Base-by-base conservation (phyloP, 2,329 filamentous ascomycete species). In the Aspergillus quadricinctus region DNA sequence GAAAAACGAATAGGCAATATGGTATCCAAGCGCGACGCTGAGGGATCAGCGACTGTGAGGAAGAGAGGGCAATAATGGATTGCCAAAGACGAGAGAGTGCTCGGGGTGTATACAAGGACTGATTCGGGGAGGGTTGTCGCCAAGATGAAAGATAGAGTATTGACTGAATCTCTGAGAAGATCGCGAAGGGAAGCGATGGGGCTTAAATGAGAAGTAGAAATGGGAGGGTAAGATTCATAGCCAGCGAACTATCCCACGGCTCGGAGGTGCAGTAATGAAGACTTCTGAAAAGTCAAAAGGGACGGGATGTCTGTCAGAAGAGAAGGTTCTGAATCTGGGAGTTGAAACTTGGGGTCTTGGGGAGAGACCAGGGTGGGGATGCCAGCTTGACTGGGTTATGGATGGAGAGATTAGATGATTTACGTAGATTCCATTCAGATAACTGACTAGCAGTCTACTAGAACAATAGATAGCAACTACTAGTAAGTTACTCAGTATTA, bases 91-190 rank as follows among this genome's bases (percentile, higher is more conserved):
- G 40, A 57, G 23, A 59, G 50, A 14, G 28, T 17, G 27, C 19
- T 48, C 23, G 23, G 10, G 46, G n/a, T 27, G 46, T 25, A 10
- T 48, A 35, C 31, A 17, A 48, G 28, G 45, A 45, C 53, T 48
- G 51, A 57, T 54, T 45, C 19, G 31, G 14, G 17, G 25, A 52
- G n/a, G 46, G 25, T 19, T 28, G 21, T 17, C 43, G 53, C 45
- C 21, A 56, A 53, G 40, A 52, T 50, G 48, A 45, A 45, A 50
- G 31, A 29, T 29, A 48, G 49, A 45, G 52, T 51, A 62, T 64
- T 64, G 62, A 61, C 57, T 60, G 55, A 57, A n/a, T n/a, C n/a
- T n/a, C n/a, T n/a, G 53, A 59, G 48, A 62, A 55, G 57, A 56
- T 53, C 57, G 51, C 50, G 57, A 52, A 29, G 51, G 52, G 50